These are phyloP conservation scores for Aspergillus cristatus DNA, from an alignment of 495 filamentous ascomycete species.

Conservation along the genomic window DNA sequence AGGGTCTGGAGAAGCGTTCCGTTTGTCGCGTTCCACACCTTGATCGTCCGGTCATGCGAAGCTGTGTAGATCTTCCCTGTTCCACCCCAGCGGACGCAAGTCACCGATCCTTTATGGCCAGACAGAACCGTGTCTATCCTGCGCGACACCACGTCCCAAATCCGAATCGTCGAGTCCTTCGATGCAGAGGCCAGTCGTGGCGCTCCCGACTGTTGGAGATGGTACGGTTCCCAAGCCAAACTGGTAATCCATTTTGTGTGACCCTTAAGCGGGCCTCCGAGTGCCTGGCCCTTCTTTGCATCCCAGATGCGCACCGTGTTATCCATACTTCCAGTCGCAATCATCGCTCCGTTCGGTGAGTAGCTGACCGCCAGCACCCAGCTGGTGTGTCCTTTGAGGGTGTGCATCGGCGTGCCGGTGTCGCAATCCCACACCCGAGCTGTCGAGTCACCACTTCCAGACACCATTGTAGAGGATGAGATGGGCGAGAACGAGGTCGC, in stretches of 20 bases:
- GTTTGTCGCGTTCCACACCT: constrained; percentile 76
- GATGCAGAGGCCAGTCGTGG: constrained; percentile 78
- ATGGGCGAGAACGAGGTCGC: constrained; percentile 80
- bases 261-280: constrained; percentile 73
- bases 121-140: constrained; percentile 72
- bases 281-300: constrained; percentile 64
- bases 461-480: constrained; percentile 72
- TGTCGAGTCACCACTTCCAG: constrained; percentile 84
- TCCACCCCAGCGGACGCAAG: constrained; percentile 92
- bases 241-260: constrained; percentile 87
- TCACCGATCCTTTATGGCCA: constrained; percentile 81
- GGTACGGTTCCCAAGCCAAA: constrained; percentile 91
- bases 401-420: constrained; percentile 81
- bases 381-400: constrained; percentile 83
- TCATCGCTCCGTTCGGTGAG: constrained; percentile 69
- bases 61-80: constrained; percentile 76
- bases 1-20: constrained; percentile 74
- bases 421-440: constrained; percentile 94
- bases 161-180: constrained; percentile 80
- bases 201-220: constrained; percentile 63
- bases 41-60: constrained; percentile 90
- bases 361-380: constrained; percentile 88
- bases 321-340: constrained; percentile 93
- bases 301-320: constrained; percentile 89
- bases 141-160: constrained; percentile 78